Conservation (phyloP, 139 green algal genomes). For the Closterium sp. region DNA sequence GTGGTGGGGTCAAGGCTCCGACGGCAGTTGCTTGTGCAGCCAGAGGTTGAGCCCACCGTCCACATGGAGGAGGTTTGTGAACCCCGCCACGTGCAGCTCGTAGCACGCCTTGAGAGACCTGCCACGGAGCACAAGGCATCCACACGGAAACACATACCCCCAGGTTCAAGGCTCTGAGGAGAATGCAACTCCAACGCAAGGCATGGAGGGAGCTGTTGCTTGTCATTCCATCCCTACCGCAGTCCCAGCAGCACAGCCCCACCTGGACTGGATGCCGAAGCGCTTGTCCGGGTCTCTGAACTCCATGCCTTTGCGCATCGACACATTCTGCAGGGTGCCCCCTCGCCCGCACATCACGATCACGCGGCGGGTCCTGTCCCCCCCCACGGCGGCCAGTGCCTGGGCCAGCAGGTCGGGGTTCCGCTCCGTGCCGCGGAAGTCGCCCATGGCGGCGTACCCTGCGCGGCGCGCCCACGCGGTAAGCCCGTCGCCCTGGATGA, state of each 20-base stretch:
- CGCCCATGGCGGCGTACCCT: constrained; percentile 30
- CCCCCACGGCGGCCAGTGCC: constrained; percentile 19
- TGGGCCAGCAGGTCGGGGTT: constrained; percentile 37
- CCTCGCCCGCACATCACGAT: constrained; percentile 39
- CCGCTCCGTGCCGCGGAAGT: constrained; percentile 43
- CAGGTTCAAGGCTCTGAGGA: no score
- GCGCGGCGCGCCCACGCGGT: constrained; percentile 15
- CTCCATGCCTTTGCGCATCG: constrained; percentile 36
- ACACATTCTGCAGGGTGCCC: constrained; percentile 40
- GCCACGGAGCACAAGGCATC: not conserved
- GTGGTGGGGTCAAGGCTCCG: not conserved
- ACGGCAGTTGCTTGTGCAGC: constrained; percentile 29
- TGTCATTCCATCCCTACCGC: no score
- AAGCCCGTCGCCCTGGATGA: not conserved
- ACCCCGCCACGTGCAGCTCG: constrained; percentile 50
- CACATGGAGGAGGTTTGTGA: constrained; percentile 50
- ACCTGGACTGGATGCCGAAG: constrained; percentile 43
- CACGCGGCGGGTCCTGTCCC: constrained; percentile 31
- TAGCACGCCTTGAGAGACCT: constrained; percentile 49
- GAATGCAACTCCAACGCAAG: no score
- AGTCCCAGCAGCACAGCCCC: no score
- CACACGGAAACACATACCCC: no score
- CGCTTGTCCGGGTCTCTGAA: constrained; percentile 35
- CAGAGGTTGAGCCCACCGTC: constrained; percentile 51
- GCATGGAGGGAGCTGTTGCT: no score